A percentile compares a stretch with the other conserved stretches of the same genome.
phyloP scores from a whole-genome alignment of 108 stramenopile genomes.

The Nitzschia sp. region DNA sequence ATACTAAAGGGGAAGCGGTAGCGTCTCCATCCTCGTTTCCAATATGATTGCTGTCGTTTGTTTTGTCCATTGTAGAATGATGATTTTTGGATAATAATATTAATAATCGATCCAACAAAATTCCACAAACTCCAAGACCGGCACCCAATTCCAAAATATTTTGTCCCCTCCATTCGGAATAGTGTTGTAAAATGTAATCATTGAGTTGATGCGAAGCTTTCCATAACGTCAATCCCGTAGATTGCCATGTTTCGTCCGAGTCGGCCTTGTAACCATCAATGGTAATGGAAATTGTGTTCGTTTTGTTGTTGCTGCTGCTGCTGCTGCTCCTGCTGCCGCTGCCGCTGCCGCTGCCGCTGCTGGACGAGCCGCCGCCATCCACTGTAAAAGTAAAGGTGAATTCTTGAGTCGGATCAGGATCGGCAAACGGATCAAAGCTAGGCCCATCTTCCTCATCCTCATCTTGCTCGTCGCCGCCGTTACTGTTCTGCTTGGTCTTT shows the following conservation, averaged over 20 bases:
- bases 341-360: background rate
- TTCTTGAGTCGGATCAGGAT: constrained; percentile 18
- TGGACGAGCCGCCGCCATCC: background rate
- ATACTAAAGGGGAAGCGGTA: too few species aligned
- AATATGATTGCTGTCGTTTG: too few species aligned
- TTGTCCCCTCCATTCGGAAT: background rate
- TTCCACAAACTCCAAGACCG: constrained; percentile 51
- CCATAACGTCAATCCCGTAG: constrained; percentile 82
- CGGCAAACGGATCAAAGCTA: background rate
- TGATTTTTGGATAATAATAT: too few species aligned
- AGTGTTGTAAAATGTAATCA: constrained; percentile 57
- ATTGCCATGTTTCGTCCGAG: constrained; percentile 65
- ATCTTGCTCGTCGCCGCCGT: constrained; percentile 24
- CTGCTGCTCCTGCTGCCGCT: background rate
- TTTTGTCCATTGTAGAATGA: too few species aligned
- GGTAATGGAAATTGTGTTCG: background rate
- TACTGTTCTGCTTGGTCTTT: constrained; percentile 12
- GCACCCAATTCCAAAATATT: constrained; percentile 29
- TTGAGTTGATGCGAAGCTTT: constrained; percentile 66
- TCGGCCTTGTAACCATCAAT: constrained; percentile 46
- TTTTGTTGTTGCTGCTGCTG: background rate
- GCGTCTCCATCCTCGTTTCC: background rate
- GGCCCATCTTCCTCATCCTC: constrained; percentile 30
- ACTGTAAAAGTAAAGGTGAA: constrained; percentile 5
- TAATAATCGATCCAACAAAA: constrained; percentile 42